Evolutionary conservation across 176 grass and related monocot genomes (phyloP).

Genomic region (Aegilops longissima): DNA sequence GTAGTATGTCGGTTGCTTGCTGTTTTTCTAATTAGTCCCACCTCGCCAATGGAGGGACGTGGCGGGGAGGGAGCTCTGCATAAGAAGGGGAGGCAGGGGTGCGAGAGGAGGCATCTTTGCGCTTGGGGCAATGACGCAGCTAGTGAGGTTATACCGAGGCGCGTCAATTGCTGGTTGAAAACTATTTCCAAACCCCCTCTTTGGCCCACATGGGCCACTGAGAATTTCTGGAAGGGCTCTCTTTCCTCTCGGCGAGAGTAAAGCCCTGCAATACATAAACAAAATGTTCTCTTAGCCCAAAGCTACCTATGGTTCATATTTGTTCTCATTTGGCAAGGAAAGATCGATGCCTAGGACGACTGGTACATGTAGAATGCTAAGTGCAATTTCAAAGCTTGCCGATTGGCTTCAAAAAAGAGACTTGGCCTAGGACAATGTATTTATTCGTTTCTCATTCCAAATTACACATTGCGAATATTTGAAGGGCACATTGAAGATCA

Average conservation of each 20-base stretch:
- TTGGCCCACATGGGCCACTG: constrained; percentile 43
- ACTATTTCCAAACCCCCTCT: constrained; percentile 86
- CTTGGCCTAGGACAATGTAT: neutral
- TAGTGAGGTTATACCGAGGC: constrained; percentile 67
- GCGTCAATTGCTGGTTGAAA: constrained; percentile 98
- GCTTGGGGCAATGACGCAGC: constrained; percentile 99
- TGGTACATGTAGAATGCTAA: no score
- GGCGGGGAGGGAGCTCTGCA: no score
- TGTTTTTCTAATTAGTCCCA: no score
- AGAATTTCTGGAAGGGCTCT: constrained; percentile 59
- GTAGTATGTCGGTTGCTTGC: no score
- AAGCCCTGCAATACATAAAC: constrained; percentile 28
- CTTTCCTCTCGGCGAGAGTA: neutral
- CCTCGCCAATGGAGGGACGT: no score
- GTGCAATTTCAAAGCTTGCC: no score
- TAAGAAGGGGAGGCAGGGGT: no score
- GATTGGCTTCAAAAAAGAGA: no score
- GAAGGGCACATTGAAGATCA: neutral
- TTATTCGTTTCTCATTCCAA: neutral
- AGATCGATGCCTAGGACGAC: no score
- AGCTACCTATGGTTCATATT: no score
- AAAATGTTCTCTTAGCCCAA: no score
- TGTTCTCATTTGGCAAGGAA: no score
- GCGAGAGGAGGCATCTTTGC: constrained; percentile 42
- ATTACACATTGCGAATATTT: neutral